Evolutionary conservation across 352 stramenopile genomes (phyloP).

Genomic region (Phytophthora multivora): DNA sequence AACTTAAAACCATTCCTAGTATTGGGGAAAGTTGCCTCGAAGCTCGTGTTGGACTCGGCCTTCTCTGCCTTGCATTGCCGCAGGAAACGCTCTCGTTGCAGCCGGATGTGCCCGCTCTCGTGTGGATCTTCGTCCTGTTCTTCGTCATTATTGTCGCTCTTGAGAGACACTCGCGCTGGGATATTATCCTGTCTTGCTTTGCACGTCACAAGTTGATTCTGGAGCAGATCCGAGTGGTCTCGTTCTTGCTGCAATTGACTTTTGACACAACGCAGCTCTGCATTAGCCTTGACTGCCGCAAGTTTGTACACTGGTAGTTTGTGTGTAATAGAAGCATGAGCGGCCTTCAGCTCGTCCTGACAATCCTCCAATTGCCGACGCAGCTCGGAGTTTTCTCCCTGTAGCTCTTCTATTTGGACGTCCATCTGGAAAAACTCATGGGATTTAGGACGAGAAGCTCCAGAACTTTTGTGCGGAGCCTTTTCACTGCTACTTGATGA

Average conservation of each 20-base stretch:
- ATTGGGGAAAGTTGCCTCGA: neutral
- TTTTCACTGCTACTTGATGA: neutral
- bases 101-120: constrained; percentile 5
- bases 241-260: constrained; percentile 47
- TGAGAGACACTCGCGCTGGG: constrained; percentile 4
- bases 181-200: constrained; percentile 32
- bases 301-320: constrained; percentile 40
- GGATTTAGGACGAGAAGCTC: neutral
- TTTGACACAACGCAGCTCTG: constrained; percentile 40
- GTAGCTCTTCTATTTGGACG: constrained; percentile 49
- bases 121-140: neutral
- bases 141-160: constrained; percentile 16
- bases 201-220: constrained; percentile 30
- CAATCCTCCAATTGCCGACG: constrained; percentile 25
- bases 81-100: constrained; percentile 25
- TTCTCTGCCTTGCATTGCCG: constrained; percentile 6
- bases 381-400: constrained; percentile 42
- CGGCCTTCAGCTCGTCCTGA: constrained; percentile 8
- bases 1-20: neutral
- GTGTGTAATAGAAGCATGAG: constrained; percentile 20
- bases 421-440: constrained; percentile 62
- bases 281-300: constrained; percentile 40
- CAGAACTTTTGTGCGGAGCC: neutral
- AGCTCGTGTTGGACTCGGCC: no score
- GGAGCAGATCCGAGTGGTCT: constrained; percentile 34